Percentiles rank a stretch among this genome's conserved stretches.
phyloP scores from a whole-genome alignment of 441 rosid species.

The Populus hybrid region DNA sequence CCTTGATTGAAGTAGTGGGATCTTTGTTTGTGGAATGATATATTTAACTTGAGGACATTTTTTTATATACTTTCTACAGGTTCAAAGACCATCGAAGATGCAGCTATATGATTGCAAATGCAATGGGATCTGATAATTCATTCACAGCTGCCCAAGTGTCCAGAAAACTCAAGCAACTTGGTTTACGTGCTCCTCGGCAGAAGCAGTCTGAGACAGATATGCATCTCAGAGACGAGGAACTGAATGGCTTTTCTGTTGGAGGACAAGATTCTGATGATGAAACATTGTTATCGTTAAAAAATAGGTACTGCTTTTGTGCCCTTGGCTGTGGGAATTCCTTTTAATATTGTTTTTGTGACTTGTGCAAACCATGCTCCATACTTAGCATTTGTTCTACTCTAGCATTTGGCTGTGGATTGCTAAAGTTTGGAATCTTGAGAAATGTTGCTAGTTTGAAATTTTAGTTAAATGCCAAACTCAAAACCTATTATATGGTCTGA shows the following conservation, averaged over 20 bases:
- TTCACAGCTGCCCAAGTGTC: constrained; percentile 80
- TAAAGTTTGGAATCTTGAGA: constrained; percentile 1
- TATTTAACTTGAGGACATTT: neutral
- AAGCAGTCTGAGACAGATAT: constrained; percentile 40
- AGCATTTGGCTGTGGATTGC: constrained; percentile 7
- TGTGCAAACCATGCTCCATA: neutral
- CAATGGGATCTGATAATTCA: constrained; percentile 55
- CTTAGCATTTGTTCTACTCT: constrained; percentile 4
- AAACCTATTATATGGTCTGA: neutral
- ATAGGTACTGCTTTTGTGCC: constrained; percentile 40
- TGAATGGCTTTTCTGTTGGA: constrained; percentile 31
- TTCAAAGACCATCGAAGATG: constrained; percentile 82
- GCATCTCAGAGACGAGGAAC: constrained; percentile 54
- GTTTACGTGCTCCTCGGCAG: constrained; percentile 46
- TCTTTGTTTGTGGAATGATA: neutral
- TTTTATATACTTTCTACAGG: constrained; percentile 35
- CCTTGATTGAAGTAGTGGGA: neutral
- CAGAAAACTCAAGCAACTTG: constrained; percentile 83
- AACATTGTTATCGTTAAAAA: constrained; percentile 65
- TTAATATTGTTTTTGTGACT: neutral
- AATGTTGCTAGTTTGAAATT: neutral
- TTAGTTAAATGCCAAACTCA: neutral
- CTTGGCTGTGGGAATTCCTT: neutral
- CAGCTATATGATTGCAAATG: constrained; percentile 75
- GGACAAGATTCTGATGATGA: constrained; percentile 52